Evolutionary conservation across 169 alveolate species (phyloP).

Genomic region (Plasmodium chabaudi): DNA sequence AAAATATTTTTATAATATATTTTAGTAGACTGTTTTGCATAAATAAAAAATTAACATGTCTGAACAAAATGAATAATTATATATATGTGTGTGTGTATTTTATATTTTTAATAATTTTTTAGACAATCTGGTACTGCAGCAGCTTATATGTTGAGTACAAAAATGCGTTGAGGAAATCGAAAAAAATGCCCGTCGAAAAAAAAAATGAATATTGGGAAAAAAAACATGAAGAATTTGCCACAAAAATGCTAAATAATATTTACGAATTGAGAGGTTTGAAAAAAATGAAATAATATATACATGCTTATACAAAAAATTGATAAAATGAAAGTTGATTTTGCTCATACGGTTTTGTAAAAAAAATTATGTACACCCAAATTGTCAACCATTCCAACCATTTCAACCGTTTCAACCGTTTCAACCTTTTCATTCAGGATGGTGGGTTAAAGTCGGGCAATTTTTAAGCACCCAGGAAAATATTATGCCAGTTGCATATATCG

Average conservation of each 20-base stretch:
- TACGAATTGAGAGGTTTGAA: constrained; percentile 86
- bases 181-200: constrained; percentile 85
- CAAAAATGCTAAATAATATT: constrained; percentile 88
- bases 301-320: neutral
- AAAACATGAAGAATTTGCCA: constrained; percentile 91
- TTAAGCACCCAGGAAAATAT: constrained; percentile 92
- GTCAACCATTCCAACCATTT: too few relatives aligned
- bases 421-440: constrained; percentile 85
- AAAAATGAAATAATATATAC: neutral
- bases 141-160: constrained; percentile 87
- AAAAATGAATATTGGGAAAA: constrained; percentile 91
- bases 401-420: too few relatives aligned
- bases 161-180: constrained; percentile 86
- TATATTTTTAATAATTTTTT: constrained; percentile 11
- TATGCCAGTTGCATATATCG: constrained; percentile 90
- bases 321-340: neutral
- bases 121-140: constrained; percentile 91
- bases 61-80: constrained; percentile 9
- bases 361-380: too few relatives aligned
- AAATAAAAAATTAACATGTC: too few relatives aligned
- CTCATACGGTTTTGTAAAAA: neutral
- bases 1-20: constrained; percentile 6
- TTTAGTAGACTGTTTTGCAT: neutral
- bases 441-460: constrained; percentile 95
- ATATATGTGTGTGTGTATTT: constrained; percentile 42